Evolutionary conservation across 768 basidiomycete genomes (phyloP), one percentile per base, ranked within the genome.

Genomic region (Stropharia rugosoannulata): DNA sequence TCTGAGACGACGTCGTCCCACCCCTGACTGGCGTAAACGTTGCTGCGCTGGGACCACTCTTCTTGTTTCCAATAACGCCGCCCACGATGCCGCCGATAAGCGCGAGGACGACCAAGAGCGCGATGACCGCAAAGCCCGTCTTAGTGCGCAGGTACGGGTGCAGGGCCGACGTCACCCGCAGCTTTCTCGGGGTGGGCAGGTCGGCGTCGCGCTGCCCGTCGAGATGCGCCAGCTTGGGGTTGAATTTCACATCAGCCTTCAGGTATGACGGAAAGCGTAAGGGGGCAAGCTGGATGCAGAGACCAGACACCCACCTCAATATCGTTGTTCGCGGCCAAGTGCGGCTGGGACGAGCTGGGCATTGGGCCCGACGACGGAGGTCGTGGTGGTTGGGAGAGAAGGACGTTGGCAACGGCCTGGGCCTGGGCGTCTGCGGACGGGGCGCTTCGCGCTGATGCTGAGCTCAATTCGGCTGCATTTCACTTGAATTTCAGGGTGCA

Each of bases 61-160:
- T 55, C 22, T 56, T 57, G n/a, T 55, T 59, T 1, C 64, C 66
- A 39, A 67, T 56, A 5, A 60, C 66, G 25, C 66, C 66, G 6
- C 66, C 66, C 1, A 68, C 66, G 19, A 68, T 58, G 9, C 60
- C 66, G 6, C 64, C 65, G 25, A 66, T 48, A 11, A 68, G 32
- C 9, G 56, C 59, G n/a, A 62, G 55, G 11, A 64, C 41, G 40
- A 61, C 59, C 29, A 32, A 7, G 5, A 66, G 49, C 3, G 49
- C 48, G 2, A 54, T 56, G 36, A 66, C 29, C 25, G 52, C 57
- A 4, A 56, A 40, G 3, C 66, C 66, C 9, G 41, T 49, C 55
- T 64, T 66, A 16, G 65, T 66, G 19, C 47, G 32, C 66, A 65
- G 66, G 58, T 65, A 63, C 1, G 65, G 62, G 37, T 60, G 61